Conservation (phyloP, 2,329 filamentous ascomycete species). For the Aureobasidium sp. region DNA sequence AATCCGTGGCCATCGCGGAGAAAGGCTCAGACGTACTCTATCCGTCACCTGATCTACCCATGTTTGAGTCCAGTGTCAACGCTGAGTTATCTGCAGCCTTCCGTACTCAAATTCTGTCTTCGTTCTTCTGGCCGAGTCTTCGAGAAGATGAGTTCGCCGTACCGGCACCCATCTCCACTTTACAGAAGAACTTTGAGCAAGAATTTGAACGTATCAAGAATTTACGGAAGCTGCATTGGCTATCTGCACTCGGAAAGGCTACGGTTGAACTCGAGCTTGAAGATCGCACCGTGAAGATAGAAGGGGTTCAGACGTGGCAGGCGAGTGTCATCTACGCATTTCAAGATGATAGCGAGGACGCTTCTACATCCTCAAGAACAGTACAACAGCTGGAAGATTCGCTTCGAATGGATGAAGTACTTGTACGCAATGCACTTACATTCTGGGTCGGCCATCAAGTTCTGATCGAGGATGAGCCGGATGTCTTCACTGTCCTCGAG, state of each 20-base stretch:
- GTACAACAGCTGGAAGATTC: conserved; percentile 39
- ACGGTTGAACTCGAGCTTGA: conserved; percentile 72
- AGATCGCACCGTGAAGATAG: conserved; percentile 62
- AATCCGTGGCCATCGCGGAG: conserved; percentile 7
- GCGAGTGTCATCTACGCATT: conserved; percentile 84
- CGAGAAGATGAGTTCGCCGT: conserved; percentile 60
- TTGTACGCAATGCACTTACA: conserved; percentile 56
- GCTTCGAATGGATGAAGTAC: conserved; percentile 65
- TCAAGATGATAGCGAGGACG: conserved; percentile 34
- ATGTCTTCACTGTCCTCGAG: conserved; percentile 61
- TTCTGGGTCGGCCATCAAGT: conserved; percentile 67
- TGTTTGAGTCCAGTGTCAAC: conserved; percentile 30
- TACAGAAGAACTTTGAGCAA: conserved; percentile 62
- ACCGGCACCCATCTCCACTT: conserved; percentile 47
- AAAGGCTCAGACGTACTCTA: neutral
- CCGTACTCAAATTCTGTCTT: conserved; percentile 78
- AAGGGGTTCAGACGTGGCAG: conserved; percentile 74
- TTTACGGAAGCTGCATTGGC: conserved; percentile 79
- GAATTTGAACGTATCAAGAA: conserved; percentile 75
- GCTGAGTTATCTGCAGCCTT: conserved; percentile 33
- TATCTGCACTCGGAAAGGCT: conserved; percentile 71
- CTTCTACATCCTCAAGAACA: conserved; percentile 26
- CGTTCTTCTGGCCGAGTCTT: conserved; percentile 86
- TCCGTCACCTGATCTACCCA: conserved; percentile 61
- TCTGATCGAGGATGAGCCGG: conserved; percentile 44